Evolutionary conservation across 208 protist genomes (phyloP).

Genomic region (Herpetomonas tarakana): DNA sequence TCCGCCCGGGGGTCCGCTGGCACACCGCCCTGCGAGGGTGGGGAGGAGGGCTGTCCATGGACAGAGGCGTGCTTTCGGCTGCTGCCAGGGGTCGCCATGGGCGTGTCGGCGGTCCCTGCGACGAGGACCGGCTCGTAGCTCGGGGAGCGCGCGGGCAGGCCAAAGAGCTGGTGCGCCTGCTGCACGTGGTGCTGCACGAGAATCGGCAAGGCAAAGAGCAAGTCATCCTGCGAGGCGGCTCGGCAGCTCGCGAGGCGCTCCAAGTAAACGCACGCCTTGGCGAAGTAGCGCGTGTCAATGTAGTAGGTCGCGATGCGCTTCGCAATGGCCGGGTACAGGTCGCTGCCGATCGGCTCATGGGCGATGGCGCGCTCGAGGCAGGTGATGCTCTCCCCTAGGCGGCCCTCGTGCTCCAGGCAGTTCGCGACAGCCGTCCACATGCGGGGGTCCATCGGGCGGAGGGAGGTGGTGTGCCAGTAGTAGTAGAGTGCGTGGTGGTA

Average conservation of each 20-base stretch:
- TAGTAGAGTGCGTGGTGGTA: conserved; percentile 96
- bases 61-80: not conserved
- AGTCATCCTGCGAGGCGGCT: conserved; percentile 37
- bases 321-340: conserved; percentile 63
- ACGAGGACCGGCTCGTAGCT: conserved; percentile 41
- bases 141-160: conserved; percentile 40
- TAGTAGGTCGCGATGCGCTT: conserved; percentile 66
- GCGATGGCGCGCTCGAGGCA: conserved; percentile 78
- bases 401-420: conserved; percentile 75
- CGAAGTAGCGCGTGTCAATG: conserved; percentile 35
- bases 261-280: conserved; percentile 60
- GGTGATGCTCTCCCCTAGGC: conserved; percentile 53
- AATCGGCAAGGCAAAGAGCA: conserved; percentile 59
- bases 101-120: conserved; percentile 1
- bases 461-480: conserved; percentile 91
- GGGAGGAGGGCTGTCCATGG: not conserved
- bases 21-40: not conserved
- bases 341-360: conserved; percentile 37
- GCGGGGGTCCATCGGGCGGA: conserved; percentile 93
- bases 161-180: conserved; percentile 44
- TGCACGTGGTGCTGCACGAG: conserved; percentile 59
- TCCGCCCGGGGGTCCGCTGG: conserved; percentile 21
- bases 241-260: conserved; percentile 51
- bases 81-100: no score
- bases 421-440: conserved; percentile 91